Conservation (phyloP, 805 yeast genomes). For the Saturnispora sekii region DNA sequence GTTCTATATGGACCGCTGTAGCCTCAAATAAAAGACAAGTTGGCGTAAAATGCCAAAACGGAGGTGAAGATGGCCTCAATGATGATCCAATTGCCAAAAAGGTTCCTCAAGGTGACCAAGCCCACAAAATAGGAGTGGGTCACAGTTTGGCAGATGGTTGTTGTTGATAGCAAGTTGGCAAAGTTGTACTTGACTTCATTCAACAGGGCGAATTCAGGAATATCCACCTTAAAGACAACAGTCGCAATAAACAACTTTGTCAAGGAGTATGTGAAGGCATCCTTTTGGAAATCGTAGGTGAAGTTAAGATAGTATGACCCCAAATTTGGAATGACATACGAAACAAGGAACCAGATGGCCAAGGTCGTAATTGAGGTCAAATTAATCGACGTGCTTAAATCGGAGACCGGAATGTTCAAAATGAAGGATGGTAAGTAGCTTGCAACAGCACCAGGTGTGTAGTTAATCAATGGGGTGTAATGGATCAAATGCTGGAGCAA, state of each 20-base stretch:
- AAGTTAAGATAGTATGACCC: slow-evolving; percentile 45
- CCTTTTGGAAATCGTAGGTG: slow-evolving; percentile 42
- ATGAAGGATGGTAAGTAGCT: slow-evolving; percentile 21
- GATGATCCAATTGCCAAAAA: slow-evolving; percentile 39
- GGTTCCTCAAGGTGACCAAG: slow-evolving; percentile 30
- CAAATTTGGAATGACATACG: slow-evolving; percentile 33
- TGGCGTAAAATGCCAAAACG: slow-evolving; percentile 40
- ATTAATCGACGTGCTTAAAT: slow-evolving; percentile 25
- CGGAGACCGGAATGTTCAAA: slow-evolving; percentile 18
- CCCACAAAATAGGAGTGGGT: slow-evolving; percentile 23
- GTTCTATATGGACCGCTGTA: neutral
- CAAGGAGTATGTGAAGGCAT: slow-evolving; percentile 42
- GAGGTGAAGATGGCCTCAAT: slow-evolving; percentile 38
- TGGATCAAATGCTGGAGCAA: slow-evolving; percentile 14
- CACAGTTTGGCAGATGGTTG: slow-evolving; percentile 8
- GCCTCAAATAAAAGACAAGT: slow-evolving; percentile 23
- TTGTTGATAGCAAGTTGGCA: slow-evolving; percentile 16
- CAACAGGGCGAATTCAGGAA: slow-evolving; percentile 18
- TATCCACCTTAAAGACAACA: slow-evolving; percentile 26
- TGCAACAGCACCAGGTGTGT: neutral
- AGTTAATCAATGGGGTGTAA: slow-evolving; percentile 11
- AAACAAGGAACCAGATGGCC: slow-evolving; percentile 31
- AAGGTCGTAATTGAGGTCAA: slow-evolving; percentile 27
- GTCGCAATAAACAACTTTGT: slow-evolving; percentile 34
- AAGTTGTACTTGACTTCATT: slow-evolving; percentile 25